Base-by-base conservation (phyloP, 306 rosid genomes). In the Glycine soja region DNA sequence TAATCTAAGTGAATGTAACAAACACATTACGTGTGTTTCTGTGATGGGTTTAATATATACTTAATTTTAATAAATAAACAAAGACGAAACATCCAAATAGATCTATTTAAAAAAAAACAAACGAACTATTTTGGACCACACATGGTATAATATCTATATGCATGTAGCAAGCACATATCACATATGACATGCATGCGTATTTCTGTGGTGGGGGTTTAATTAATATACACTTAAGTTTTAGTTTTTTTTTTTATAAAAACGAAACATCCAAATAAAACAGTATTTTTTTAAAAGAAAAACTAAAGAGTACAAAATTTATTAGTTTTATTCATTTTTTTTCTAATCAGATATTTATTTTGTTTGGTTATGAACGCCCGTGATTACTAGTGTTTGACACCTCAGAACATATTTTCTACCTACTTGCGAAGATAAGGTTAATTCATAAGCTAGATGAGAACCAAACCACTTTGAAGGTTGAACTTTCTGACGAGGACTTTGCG, bases 371-470 rank as follows among this genome's bases (percentile, higher is more conserved):
- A 62, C 9, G 9, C 15, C 68, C 68, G 30, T 9, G 8, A 12
- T 36, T 63, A 6, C 8, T 57, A 38, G 80, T 76, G 81, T 77
- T 77, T 64, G 81, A 77, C 46, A 42, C 46, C 46, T 42, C 46
- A 42, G 46, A 3, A 42, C 46, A 42, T 42, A 42, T 42, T 19
- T 19, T 36, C 3, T 36, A 42, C 46, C 8, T 62, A 64, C 24
- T 32, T 77, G 64, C 15, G 47, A 16, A 19, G 70, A 74, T 45
- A 69, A 74, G 79, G 8, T 42, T 42, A 42, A 42, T 19, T 42
- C 8, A 42, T 42, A 42, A 42, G 50, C 56, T 19, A 24, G 8
- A 10, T 3, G 14, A 11, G 69, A 61, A 59, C 46, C 19, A 18
- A 18, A 45, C 24, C 38, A 45, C 61, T 42, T 42, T 6, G 42